phyloP scores from a whole-genome alignment of 768 basidiomycete species.

The Pulveroboletus frians region DNA sequence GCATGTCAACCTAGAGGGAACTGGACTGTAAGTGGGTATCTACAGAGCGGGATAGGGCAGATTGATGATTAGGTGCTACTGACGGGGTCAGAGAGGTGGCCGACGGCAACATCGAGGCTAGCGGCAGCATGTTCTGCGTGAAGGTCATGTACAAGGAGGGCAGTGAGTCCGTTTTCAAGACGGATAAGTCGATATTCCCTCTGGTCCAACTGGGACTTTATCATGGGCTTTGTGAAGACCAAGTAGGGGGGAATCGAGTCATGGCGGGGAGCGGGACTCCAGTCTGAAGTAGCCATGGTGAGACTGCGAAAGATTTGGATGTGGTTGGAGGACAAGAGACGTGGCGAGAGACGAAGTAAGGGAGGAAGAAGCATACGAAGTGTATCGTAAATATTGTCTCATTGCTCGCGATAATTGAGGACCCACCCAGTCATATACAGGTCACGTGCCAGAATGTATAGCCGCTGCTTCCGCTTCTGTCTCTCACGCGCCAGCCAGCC shows the following conservation, averaged over 20 bases:
- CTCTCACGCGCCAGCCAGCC: constrained; percentile 6
- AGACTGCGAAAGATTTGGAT: constrained; percentile 9
- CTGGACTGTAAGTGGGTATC: not conserved
- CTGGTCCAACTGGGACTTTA: constrained; percentile 73
- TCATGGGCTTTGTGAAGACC: constrained; percentile 54
- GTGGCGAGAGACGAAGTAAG: constrained; percentile 5
- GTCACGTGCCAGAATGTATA: constrained; percentile 10
- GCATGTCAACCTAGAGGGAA: constrained; percentile 67
- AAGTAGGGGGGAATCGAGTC: constrained; percentile 40
- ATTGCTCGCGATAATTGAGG: not conserved
- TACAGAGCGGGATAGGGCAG: not conserved
- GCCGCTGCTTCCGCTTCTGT: not conserved
- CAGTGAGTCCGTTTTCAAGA: constrained; percentile 88
- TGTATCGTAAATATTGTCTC: not conserved
- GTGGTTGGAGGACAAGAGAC: not conserved
- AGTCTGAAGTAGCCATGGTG: constrained; percentile 22
- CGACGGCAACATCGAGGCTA: constrained; percentile 90
- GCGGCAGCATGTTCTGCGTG: constrained; percentile 93
- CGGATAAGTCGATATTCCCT: constrained; percentile 75
- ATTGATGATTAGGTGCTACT: constrained; percentile 25
- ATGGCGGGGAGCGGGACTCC: constrained; percentile 13
- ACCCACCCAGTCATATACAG: constrained; percentile 21
- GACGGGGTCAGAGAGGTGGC: constrained; percentile 90
- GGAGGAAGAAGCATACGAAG: constrained; percentile 8
- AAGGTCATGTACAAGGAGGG: constrained; percentile 74